Evolutionary conservation across 768 basidiomycete species (phyloP), one percentile per base, ranked within the genome.

Genomic region (Nidularia pulvinata): DNA sequence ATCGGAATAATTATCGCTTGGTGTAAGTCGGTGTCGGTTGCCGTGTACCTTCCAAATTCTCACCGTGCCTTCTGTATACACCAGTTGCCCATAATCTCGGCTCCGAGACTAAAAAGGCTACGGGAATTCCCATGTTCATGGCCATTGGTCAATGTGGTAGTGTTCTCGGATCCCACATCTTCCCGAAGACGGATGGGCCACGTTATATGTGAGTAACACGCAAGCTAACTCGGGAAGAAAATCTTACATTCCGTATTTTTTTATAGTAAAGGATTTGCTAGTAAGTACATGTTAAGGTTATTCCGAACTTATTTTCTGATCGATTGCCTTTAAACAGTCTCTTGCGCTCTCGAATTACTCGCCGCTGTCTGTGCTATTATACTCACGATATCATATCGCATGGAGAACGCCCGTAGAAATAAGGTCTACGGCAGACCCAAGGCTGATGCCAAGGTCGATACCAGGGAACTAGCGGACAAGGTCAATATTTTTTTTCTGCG

Each of bases 61-160:
- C 35, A 16, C 25, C 19, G 33, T 13, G 19, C 35, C 48, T 3
- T 4, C 47, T 14, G 25, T 50, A 3, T 42, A 19, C 11, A 11
- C 13, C 52, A 89, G 85, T 79, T 58, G 81, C 86, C 3, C 88
- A 90, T 60, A 91, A 90, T 59, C 76, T 89, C 6, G 89, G 88
- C 3, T 89, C 89, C 0, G 89, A 91, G 60, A 84, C 85, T 0
- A 90, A 91, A 67, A 83, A 81, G 52, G 89, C 89, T 0, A 82
- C 88, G 0, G 89, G 89, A 0, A 86, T 89, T 33, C 87, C 88
- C 7, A 78, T 88, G 69, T 89, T 90, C 63, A 89, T 89, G 84
- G 80, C 86, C 9, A 89, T 91, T 36, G 89, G 89, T 0, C 89
- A 91, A 62, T 83, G 87, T 49, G 89, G 88, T 10, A 88, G 88